These are phyloP conservation scores for Naegleria lovaniensis DNA, from an alignment of 208 protist species.

Conservation along the genomic window DNA sequence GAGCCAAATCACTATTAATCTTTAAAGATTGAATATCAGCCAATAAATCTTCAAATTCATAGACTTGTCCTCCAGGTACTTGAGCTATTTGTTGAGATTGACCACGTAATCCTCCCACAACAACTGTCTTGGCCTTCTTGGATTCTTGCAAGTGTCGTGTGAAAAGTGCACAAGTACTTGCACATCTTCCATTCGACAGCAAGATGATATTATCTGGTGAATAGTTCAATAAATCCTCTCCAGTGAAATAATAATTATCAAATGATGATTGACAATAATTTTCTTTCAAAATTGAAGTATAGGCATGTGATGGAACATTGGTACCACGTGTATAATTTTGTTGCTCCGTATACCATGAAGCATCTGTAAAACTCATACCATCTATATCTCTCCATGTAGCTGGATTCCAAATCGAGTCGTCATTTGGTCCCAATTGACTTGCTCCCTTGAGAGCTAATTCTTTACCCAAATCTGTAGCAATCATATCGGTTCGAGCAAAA, in stretches of 20 bases:
- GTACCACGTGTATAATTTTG: neutral
- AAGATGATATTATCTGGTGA: neutral
- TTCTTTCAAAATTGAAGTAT: neutral
- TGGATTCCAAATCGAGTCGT: neutral
- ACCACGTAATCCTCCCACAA: neutral
- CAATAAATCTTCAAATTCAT: slow-evolving; percentile 3
- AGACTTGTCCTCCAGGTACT: neutral
- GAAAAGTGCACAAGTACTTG: neutral
- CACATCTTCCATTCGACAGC: neutral
- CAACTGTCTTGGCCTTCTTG: neutral
- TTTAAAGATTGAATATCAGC: neutral
- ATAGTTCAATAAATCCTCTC: neutral
- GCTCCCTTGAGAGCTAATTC: neutral
- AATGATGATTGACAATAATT: neutral
- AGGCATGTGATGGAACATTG: neutral
- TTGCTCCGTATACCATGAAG: neutral
- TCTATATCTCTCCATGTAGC: neutral
- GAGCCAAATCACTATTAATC: neutral
- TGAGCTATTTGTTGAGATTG: neutral
- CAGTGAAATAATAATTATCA: neutral
- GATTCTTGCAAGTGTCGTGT: neutral
- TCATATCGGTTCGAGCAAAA: neutral
- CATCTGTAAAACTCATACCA: neutral
- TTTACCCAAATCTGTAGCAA: neutral
- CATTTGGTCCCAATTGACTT: neutral